Conservation (phyloP, 2,329 filamentous ascomycete species). For the Neonectria ditissima region DNA sequence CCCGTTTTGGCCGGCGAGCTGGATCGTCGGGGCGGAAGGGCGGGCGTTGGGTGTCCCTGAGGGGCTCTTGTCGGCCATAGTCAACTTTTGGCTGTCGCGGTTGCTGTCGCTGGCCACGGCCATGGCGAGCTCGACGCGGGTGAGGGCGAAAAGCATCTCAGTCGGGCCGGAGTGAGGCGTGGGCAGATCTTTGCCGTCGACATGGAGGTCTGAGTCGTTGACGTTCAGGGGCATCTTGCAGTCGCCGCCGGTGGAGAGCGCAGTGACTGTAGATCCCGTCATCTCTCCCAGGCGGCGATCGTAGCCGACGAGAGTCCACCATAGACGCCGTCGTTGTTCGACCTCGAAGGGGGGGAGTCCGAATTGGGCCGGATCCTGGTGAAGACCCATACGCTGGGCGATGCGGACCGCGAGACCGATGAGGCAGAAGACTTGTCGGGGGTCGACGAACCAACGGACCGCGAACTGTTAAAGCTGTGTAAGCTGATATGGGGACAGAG, state of each 20-base stretch:
- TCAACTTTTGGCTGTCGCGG: conserved; percentile 50
- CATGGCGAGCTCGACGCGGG: conserved; percentile 68
- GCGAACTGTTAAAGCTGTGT: conserved; percentile 46
- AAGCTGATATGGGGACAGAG: not conserved
- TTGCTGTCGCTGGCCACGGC: conserved; percentile 62
- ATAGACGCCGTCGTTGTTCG: conserved; percentile 77
- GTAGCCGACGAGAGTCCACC: conserved; percentile 78
- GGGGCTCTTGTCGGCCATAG: conserved; percentile 45
- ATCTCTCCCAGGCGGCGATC: conserved; percentile 78
- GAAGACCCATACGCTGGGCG: conserved; percentile 76
- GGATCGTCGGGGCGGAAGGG: conserved; percentile 50
- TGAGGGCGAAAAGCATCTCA: conserved; percentile 70
- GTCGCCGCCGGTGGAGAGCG: conserved; percentile 64
- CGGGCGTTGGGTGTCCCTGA: conserved; percentile 38
- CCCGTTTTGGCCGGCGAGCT: conserved; percentile 63
- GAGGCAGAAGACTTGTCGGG: conserved; percentile 60
- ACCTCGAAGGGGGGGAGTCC: conserved; percentile 69
- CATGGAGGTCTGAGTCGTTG: conserved; percentile 70
- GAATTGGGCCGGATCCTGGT: conserved; percentile 69
- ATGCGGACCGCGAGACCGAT: conserved; percentile 75
- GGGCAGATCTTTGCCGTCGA: conserved; percentile 67
- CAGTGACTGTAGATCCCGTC: conserved; percentile 68
- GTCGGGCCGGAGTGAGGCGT: conserved; percentile 63
- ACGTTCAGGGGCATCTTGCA: conserved; percentile 70
- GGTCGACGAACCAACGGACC: conserved; percentile 70